A percentile compares a stretch with the other conserved stretches of the same genome.
Conservation (phyloP, 2,329 filamentous ascomycete genomes). For the Fusarium kyushuense region DNA sequence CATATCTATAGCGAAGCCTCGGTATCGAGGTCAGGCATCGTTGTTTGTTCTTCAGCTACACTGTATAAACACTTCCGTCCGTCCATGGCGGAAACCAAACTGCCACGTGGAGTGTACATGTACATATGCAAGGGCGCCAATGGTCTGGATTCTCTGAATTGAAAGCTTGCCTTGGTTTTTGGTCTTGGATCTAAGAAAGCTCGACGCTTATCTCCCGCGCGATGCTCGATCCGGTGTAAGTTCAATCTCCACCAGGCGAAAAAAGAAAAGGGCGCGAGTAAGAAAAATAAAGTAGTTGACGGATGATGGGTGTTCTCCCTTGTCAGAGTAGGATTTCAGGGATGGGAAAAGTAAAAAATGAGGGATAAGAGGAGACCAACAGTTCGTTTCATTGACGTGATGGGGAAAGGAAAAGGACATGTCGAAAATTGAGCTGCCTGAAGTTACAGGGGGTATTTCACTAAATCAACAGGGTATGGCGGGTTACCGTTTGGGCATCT, state of each 20-base stretch:
- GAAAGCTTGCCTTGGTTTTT: neutral
- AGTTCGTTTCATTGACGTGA: neutral
- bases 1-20: neutral
- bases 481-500: neutral
- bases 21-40: neutral
- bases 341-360: neutral
- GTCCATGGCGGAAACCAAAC: neutral
- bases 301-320: neutral
- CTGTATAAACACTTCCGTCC: conserved; percentile 16
- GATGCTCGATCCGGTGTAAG: conserved; percentile 23
- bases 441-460: neutral
- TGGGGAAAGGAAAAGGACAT: neutral
- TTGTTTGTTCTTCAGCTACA: neutral
- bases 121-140: conserved; percentile 36
- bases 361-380: neutral
- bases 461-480: neutral
- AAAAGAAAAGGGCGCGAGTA: neutral
- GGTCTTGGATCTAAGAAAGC: neutral
- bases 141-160: conserved; percentile 1
- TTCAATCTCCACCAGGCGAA: neutral
- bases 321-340: neutral
- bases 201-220: conserved; percentile 1
- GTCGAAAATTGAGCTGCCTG: conserved; percentile 15
- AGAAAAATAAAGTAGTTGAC: neutral
- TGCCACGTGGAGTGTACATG: conserved; percentile 42